A percentile compares a stretch with the other conserved stretches of the same genome.
phyloP scores from a whole-genome alignment of 1,284 basidiomycete species.

The Termitomyces sp. region DNA sequence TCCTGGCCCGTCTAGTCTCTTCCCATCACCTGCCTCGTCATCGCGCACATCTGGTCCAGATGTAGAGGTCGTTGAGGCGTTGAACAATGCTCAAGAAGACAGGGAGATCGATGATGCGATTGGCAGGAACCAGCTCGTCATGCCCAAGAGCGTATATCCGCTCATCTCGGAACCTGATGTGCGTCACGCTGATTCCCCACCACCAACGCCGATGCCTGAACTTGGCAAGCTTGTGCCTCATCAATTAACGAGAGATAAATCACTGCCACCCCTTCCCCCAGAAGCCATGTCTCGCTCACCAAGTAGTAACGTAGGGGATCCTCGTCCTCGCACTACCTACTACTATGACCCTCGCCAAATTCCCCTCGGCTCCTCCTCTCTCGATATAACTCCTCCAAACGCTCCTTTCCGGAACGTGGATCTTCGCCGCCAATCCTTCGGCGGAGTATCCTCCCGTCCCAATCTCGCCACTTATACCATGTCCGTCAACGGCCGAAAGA shows the following conservation, averaged over 20 bases:
- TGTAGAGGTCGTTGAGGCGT: slow-evolving; percentile 46
- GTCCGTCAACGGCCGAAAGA: slow-evolving; percentile 31
- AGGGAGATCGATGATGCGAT: slow-evolving; percentile 35
- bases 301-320: slow-evolving; percentile 29
- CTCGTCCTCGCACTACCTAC: slow-evolving; percentile 63
- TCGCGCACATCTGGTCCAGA: slow-evolving; percentile 57
- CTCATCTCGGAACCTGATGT: slow-evolving; percentile 57
- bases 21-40: slow-evolving; percentile 64
- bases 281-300: slow-evolving; percentile 42
- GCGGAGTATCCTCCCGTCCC: slow-evolving; percentile 55
- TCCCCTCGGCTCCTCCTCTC: slow-evolving; percentile 36
- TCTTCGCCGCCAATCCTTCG: slow-evolving; percentile 66
- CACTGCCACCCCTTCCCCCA: slow-evolving; percentile 67
- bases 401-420: slow-evolving; percentile 59
- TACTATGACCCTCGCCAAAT: slow-evolving; percentile 50
- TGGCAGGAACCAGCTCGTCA: slow-evolving; percentile 27
- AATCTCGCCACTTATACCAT: slow-evolving; percentile 44
- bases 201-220: slow-evolving; percentile 26
- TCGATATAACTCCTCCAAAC: slow-evolving; percentile 55
- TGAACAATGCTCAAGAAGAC: slow-evolving; percentile 39
- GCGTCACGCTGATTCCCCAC: slow-evolving; percentile 27
- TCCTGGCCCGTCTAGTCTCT: slow-evolving; percentile 65
- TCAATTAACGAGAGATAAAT: slow-evolving; percentile 59
- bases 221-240: slow-evolving; percentile 27
- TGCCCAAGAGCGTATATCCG: slow-evolving; percentile 41